Evolutionary conservation across 2,329 filamentous ascomycete species (phyloP), one percentile per base, ranked within the genome.

Genomic region (Cercospora janseana): DNA sequence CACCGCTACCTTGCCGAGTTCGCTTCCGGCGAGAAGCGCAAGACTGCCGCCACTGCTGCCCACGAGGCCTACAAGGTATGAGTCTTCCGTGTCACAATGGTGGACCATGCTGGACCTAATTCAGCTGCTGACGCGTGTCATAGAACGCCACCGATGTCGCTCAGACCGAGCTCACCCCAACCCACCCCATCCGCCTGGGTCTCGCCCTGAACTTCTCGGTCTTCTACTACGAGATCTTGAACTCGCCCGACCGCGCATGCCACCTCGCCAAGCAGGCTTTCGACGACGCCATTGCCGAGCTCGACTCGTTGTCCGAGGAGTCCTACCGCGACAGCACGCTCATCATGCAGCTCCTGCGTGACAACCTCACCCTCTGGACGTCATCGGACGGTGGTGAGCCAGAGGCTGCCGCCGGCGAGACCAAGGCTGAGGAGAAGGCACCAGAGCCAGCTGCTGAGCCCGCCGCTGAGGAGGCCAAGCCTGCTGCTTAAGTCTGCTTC

Each of bases 211-310:
- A 96, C 86, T 96, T 97, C 84, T 96, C 91, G 60, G 92, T 96
- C 68, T 96, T 96, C 81, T 95, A 95, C 84, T 95, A 96, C 76
- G 93, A 96, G 82, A 96, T 96, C 72, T 80, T 96, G 71, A 97
- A 96, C 86, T 94, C 91, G 27, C 92, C 91, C 68, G 91, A 96
- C 76, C 89, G 88, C 71, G 92, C 92, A 69, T 97, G 92, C 84
- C 92, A 97, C 73, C 85, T 97, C 63, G 92, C 92, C 75, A 97
- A 97, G 85, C 92, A 97, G 80, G 92, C 93, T 43, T 97, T 97
- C 70, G 92, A 97, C 72, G 92, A 96, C 73, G 92, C 92, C 68
- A 96, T 97, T 72, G 92, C 92, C 69, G 91, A 97, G 84, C 89
- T 97, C 66, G 92, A 97, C 80, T 95, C 90, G 44, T 81, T 97